A percentile compares a stretch with the other conserved stretches of the same genome.
phyloP scores from a whole-genome alignment of 352 stramenopile species.

The Phytopythium aichiense region DNA sequence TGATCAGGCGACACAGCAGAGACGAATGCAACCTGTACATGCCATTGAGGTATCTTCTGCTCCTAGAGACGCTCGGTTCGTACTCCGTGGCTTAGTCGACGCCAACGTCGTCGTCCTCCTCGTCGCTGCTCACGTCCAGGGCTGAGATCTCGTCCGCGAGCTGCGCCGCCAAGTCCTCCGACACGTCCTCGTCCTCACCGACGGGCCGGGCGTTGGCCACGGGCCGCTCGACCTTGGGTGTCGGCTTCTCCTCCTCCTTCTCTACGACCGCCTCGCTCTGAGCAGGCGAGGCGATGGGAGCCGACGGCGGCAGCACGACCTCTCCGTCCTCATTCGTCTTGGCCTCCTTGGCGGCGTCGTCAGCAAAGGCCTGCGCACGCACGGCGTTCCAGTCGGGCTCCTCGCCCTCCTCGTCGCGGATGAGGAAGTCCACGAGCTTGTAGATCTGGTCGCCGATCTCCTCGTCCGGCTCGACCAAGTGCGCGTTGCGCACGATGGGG shows the following conservation, averaged over 20 bases:
- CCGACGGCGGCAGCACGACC: constrained; percentile 11
- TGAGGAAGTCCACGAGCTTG: constrained; percentile 87
- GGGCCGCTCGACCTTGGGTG: constrained; percentile 1
- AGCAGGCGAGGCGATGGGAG: constrained; percentile 2
- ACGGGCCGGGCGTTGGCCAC: constrained; percentile 10
- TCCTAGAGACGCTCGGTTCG: not conserved
- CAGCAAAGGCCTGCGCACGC: constrained; percentile 55
- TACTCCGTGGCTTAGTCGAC: constrained; percentile 33
- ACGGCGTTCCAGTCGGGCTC: constrained; percentile 82
- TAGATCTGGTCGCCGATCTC: constrained; percentile 86
- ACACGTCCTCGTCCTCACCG: constrained; percentile 60
- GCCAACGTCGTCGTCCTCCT: constrained; percentile 59
- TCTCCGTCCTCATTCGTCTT: constrained; percentile 28
- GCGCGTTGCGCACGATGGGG: constrained; percentile 78
- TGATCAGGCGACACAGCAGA: not conserved
- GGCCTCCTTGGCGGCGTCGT: constrained; percentile 31
- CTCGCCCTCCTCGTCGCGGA: constrained; percentile 83
- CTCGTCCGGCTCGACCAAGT: constrained; percentile 76
- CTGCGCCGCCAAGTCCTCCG: constrained; percentile 57
- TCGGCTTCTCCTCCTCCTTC: constrained; percentile 7
- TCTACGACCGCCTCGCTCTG: constrained; percentile 8
- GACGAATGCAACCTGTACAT: not conserved
- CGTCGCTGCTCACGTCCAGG: constrained; percentile 83
- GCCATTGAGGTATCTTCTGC: not conserved
- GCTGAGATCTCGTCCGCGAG: constrained; percentile 64